Evolutionary conservation across 2,329 filamentous ascomycete species (phyloP).

Genomic region (Pseudocercospora crystallina): DNA sequence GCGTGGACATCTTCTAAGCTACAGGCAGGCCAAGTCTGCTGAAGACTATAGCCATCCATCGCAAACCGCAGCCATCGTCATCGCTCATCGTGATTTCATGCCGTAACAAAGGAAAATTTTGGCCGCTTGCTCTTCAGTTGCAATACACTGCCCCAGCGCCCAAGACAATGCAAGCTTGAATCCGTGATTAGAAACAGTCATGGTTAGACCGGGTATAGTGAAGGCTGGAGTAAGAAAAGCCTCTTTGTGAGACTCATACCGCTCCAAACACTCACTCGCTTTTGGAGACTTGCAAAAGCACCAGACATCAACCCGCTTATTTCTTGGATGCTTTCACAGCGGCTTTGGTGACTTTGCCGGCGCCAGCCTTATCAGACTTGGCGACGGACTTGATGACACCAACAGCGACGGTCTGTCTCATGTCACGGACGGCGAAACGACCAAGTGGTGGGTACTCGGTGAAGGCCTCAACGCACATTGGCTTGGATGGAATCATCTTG

Average conservation of each 20-base stretch:
- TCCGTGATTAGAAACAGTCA: slow-evolving; percentile 20
- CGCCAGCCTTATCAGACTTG: slow-evolving; percentile 48
- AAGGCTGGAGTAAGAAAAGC: slow-evolving; percentile 22
- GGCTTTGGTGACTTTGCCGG: slow-evolving; percentile 54
- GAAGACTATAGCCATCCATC: slow-evolving; percentile 25
- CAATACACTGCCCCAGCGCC: slow-evolving; percentile 25
- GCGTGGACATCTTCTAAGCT: slow-evolving; percentile 32
- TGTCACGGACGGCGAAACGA: slow-evolving; percentile 99
- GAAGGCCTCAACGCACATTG: slow-evolving; percentile 99
- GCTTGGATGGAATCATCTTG: slow-evolving; percentile 99
- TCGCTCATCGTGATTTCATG: slow-evolving; percentile 35
- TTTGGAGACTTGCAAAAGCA: slow-evolving; percentile 19
- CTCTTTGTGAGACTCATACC: slow-evolving; percentile 20
- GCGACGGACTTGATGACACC: slow-evolving; percentile 30
- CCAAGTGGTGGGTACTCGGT: slow-evolving; percentile 99
- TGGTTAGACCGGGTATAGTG: slow-evolving; percentile 19
- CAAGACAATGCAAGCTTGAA: slow-evolving; percentile 20
- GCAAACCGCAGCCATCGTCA: slow-evolving; percentile 29
- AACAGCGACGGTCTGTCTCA: slow-evolving; percentile 70
- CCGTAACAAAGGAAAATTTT: slow-evolving; percentile 33
- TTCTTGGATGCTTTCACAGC: slow-evolving; percentile 41
- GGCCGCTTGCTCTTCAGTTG: slow-evolving; percentile 24
- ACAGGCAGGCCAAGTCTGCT: slow-evolving; percentile 28
- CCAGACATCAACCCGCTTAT: slow-evolving; percentile 29
- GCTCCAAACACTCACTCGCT: slow-evolving; percentile 25